Percentiles rank a stretch among this genome's conserved stretches.
phyloP scores from a whole-genome alignment of 2,329 filamentous ascomycete genomes.

The Diaporthe caulivora region DNA sequence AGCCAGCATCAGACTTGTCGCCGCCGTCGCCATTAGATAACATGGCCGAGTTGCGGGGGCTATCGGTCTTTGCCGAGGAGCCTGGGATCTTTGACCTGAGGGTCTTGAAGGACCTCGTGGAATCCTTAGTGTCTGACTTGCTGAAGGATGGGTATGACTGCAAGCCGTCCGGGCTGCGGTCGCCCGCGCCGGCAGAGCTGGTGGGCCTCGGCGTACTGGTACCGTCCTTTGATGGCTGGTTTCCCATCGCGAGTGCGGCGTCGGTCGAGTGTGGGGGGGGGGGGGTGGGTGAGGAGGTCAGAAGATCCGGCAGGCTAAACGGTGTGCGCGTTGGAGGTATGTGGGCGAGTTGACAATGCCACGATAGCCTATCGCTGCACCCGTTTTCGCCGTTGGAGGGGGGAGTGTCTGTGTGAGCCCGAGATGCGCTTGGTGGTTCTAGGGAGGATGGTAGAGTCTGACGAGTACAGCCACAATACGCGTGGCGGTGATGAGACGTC shows the following conservation, averaged over 20 bases:
- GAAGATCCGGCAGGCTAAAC: conserved; percentile 45
- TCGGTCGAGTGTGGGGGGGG: conserved; percentile 40
- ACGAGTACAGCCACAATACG: conserved; percentile 62
- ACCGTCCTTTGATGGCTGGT: conserved; percentile 76
- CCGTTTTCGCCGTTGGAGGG: conserved; percentile 47
- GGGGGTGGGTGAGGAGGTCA: conserved; percentile 37
- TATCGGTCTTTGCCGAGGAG: conserved; percentile 75
- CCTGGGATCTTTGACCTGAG: conserved; percentile 92
- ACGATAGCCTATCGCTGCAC: conserved; percentile 52
- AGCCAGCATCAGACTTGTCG: conserved; percentile 80
- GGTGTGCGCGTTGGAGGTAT: conserved; percentile 51
- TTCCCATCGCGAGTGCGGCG: conserved; percentile 70
- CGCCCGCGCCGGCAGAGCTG: conserved; percentile 56
- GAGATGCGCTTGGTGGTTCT: conserved; percentile 49
- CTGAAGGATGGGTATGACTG: conserved; percentile 93
- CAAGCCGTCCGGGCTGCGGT: conserved; percentile 66
- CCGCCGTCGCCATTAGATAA: conserved; percentile 70
- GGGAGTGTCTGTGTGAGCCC: conserved; percentile 41
- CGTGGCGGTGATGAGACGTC: conserved; percentile 58
- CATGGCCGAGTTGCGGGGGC: conserved; percentile 81
- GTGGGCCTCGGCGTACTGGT: conserved; percentile 64
- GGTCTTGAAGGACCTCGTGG: conserved; percentile 85
- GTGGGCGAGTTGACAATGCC: conserved; percentile 48
- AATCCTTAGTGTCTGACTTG: conserved; percentile 93
- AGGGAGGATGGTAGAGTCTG: conserved; percentile 66